Base-by-base conservation (phyloP, 345 rosid genomes). In the Populus alba region DNA sequence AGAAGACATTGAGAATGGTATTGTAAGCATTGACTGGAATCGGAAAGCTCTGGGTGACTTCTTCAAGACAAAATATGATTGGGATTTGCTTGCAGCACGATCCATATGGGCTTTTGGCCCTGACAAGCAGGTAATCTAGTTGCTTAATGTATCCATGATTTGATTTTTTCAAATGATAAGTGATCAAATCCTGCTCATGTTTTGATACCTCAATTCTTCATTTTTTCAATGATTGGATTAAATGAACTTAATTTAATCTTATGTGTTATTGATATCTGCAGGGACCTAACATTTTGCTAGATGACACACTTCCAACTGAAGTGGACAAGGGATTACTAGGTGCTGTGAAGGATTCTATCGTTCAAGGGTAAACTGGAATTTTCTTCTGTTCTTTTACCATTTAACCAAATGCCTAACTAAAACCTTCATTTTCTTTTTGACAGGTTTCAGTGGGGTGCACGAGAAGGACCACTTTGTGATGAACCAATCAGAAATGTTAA, bases 21-120 rank as follows among this genome's bases (percentile, higher is more conserved):
- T 87, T 47, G 98, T 94, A n/a, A 94, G 95, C 86, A 87, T 87
- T 67, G 99, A 92, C 85, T 92, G 97, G 98, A 92, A 86, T 76
- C 81, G 93, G 73, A 96, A 89, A 86, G 90, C 87, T 31, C 92
- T 92, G 17, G 98, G 99, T 43, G 99, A 94, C 83, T 96, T 96
- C 87, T 94, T 96, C 81, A 90, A 88, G 85, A 89, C 94, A 77
- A 94, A 90, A 76, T 96, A 94, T 85, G 97, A 91, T 77, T 96
- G 99, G 99, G 99, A 96, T 88, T 80, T 94, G 83, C 97, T 94
- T 75, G 99, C 99, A 11, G 97, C 97, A 10, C 92, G 97, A 76
- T 96, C 99, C 45, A 92, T 96, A 79, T 96, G 99, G 97, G 95
- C 99, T 25, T 96, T 96, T 83, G 99, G 99, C 66, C 99, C 97